A percentile compares a stretch with the other conserved stretches of the same genome.
phyloP scores from a whole-genome alignment of 805 yeast genomes.

The Candida ponderosae region DNA sequence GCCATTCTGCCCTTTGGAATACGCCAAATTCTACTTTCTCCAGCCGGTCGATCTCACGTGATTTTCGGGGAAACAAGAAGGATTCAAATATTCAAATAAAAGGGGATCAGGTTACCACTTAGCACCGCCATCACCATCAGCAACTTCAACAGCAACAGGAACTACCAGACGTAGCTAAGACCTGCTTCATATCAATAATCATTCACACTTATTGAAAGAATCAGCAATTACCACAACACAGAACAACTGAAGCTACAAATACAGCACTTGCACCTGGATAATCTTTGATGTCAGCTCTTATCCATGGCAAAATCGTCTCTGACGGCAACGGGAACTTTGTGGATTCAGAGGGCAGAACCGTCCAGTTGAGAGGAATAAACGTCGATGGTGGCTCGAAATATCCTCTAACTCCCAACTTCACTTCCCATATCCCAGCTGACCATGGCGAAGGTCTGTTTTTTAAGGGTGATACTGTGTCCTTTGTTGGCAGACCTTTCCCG shows the following conservation, averaged over 20 bases:
- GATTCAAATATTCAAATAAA: too few species aligned
- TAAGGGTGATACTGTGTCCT: constrained; percentile 70
- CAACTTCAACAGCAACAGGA: too few species aligned
- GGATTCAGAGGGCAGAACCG: constrained; percentile 46
- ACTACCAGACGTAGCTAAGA: too few species aligned
- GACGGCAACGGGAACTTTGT: constrained; percentile 52
- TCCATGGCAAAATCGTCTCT: constrained; percentile 21
- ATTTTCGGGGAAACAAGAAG: too few species aligned
- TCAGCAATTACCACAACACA: not conserved
- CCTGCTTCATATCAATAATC: too few species aligned
- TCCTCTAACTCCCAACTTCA: constrained; percentile 49
- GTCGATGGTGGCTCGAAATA: constrained; percentile 67
- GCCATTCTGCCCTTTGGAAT: too few species aligned
- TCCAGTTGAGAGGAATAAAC: constrained; percentile 73
- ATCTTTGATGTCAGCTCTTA: not conserved
- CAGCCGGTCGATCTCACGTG: too few species aligned
- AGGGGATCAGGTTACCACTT: too few species aligned
- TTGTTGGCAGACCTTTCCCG: constrained; percentile 77
- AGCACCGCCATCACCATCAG: too few species aligned
- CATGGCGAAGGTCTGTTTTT: constrained; percentile 39
- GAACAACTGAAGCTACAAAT: not conserved
- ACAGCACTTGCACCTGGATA: not conserved
- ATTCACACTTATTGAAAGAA: not conserved
- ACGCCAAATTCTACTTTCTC: too few species aligned
- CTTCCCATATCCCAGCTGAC: constrained; percentile 26